Evolutionary conservation across 495 filamentous ascomycete species (phyloP).

Genomic region (Penicillium pulvis): DNA sequence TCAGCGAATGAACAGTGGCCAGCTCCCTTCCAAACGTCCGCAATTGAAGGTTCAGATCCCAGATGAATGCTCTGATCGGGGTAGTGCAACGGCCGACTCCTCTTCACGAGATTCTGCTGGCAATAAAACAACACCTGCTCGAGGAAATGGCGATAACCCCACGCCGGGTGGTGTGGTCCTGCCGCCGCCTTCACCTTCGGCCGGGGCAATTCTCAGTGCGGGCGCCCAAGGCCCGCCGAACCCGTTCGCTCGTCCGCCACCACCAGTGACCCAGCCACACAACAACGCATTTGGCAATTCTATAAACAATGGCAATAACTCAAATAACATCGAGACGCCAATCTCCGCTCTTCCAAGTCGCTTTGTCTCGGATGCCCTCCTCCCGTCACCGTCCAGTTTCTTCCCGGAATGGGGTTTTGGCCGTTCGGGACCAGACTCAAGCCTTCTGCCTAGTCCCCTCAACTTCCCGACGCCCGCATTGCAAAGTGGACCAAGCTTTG

Average conservation of each 20-base stretch:
- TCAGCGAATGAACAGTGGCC: constrained; percentile 69
- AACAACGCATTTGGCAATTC: constrained; percentile 52
- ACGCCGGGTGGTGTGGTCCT: constrained; percentile 73
- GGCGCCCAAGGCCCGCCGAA: constrained; percentile 93
- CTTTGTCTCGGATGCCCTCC: constrained; percentile 80
- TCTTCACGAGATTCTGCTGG: constrained; percentile 73
- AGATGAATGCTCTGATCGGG: constrained; percentile 82
- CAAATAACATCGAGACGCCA: constrained; percentile 87
- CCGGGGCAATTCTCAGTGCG: constrained; percentile 81
- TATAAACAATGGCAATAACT: constrained; percentile 59
- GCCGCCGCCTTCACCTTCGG: constrained; percentile 90
- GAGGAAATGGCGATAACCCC: constrained; percentile 53
- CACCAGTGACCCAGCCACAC: constrained; percentile 42
- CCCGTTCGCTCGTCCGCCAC: constrained; percentile 88
- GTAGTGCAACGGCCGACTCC: constrained; percentile 72
- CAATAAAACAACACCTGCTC: constrained; percentile 54
- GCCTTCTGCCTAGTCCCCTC: constrained; percentile 85
- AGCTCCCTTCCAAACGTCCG: constrained; percentile 68
- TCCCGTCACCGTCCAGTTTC: constrained; percentile 87
- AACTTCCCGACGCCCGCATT: constrained; percentile 89
- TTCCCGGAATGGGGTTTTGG: constrained; percentile 88
- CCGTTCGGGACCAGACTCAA: constrained; percentile 64
- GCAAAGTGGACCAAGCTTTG: constrained; percentile 68
- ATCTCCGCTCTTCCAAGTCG: constrained; percentile 95
- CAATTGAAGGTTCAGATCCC: constrained; percentile 93